Evolutionary conservation across 352 stramenopile species (phyloP).

Genomic region (Phytopythium aichiense): DNA sequence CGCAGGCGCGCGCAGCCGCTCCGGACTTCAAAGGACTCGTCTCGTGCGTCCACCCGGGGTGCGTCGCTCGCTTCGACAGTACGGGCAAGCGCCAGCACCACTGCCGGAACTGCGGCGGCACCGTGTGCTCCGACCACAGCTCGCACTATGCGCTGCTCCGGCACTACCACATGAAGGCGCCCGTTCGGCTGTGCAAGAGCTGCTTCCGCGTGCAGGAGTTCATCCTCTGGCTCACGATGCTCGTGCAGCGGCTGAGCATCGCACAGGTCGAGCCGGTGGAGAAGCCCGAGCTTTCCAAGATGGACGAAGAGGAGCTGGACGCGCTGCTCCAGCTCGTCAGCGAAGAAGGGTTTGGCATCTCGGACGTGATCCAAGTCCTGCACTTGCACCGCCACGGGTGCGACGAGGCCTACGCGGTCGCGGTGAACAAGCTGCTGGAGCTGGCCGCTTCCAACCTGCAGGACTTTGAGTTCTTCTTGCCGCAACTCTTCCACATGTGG

Average conservation of each 20-base stretch:
- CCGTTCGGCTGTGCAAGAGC: constrained; percentile 61
- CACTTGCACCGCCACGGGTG: constrained; percentile 74
- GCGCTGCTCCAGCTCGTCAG: constrained; percentile 40
- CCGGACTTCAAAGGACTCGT: constrained; percentile 73
- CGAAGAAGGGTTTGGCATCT: constrained; percentile 60
- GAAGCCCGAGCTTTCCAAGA: constrained; percentile 30
- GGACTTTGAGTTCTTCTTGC: constrained; percentile 85
- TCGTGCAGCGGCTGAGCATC: constrained; percentile 58
- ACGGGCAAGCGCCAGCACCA: constrained; percentile 76
- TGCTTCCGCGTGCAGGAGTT: constrained; percentile 79
- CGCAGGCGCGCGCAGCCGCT: constrained; percentile 47
- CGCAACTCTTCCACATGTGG: constrained; percentile 83
- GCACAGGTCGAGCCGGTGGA: constrained; percentile 36
- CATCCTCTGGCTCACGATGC: constrained; percentile 56
- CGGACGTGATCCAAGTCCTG: constrained; percentile 77
- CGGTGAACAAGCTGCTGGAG: constrained; percentile 70
- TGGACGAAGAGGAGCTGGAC: constrained; percentile 65
- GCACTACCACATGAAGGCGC: constrained; percentile 58
- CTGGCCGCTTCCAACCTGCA: constrained; percentile 52
- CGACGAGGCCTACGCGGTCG: constrained; percentile 67
- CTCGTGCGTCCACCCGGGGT: constrained; percentile 58
- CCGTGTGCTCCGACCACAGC: constrained; percentile 80
- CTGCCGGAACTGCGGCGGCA: constrained; percentile 77
- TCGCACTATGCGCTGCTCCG: constrained; percentile 59
- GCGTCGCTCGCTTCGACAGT: constrained; percentile 66